Base-by-base conservation (phyloP, 164 flowering plant species). In the Malania oleifera region DNA sequence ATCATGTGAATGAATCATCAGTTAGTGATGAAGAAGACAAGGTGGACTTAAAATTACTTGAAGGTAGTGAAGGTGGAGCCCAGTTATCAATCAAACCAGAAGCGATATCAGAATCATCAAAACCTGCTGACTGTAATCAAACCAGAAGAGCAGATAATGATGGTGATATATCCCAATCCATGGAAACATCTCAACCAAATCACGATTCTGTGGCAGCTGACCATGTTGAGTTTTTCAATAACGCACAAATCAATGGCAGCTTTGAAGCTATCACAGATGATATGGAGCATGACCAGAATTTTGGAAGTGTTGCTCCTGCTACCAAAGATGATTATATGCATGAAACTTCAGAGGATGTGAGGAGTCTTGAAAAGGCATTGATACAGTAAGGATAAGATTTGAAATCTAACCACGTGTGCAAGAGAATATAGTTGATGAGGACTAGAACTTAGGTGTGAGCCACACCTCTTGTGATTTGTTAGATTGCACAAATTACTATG, bases 211-310 rank as follows among this genome's bases (percentile, higher is more conserved):
- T 62, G 18, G 66, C 73, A 26, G 63, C 82, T 25, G 85, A 70
- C 11, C 80, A 69, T 40, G 52, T 54, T 59, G 89, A 73, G 57
- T 51, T 83, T 51, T 85, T 75, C 39, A 69, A 63, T 67, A 47
- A 70, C 27, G 63, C 45, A 31, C 96, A 76, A 39, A 69, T 74
- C 25, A 79, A 74, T 81, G 93, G 82, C 59, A 83, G 86, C 25
- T 87, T 95, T 59, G 99, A 91, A 71, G 83, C 87, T 52, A 77
- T 81, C 18, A 81, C 91, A 10, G 97, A 87, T 74, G 93, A 91
- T 63, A 91, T 95, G 96, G 96, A 91, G 61, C 96, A 87, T 64
- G 96, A 91, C 52, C 92, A 82, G 64, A 93, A 85, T 72, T 71
- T 82, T 60, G 89, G 81, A 22, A 76, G 89, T 57, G 86, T 82